Base-by-base conservation (phyloP, 2,329 filamentous ascomycete species). In the Dactylonectria estremocensis region DNA sequence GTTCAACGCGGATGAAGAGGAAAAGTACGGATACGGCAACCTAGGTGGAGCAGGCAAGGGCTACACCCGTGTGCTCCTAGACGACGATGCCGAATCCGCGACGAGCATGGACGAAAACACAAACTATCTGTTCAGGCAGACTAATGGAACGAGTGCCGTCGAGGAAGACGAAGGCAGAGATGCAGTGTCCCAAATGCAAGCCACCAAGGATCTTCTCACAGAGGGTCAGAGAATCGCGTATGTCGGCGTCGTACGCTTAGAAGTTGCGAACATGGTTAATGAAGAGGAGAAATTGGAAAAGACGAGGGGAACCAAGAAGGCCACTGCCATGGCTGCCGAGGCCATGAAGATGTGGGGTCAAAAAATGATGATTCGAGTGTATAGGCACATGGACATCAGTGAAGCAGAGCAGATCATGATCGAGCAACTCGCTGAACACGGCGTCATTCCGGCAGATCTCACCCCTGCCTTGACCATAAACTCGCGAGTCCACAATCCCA, bases 101-200 rank as follows among this genome's bases (percentile, higher is more conserved):
- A 99, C 95, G 3, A 98, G 95, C 82, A 90, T 99, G 90, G 96
- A 99, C 78, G 96, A 99, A 65, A 95, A 98, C 76, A 99, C 96
- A 0, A 91, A 95, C 63, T 99, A 99, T 79, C 87, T 99, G 3
- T 99, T 99, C 85, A 95, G 94, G 72, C 91, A 94, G 67, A 82
- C 86, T 14, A 86, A 86, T 61, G 87, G 84, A 50, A 92, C 87
- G 3, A 87, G 83, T 75, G 88, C 87, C 66, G 85, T 85, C 22
- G 91, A 91, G 43, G 93, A 95, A 24, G 95, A 97, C 24, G 94
- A 96, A 61, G 91, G 93, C 66, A 89, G 95, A 60, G 96, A 98
- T 80, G 90, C 95, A 5, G 83, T 97, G 46, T 91, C 92, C 55
- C 96, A 99, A 80, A 92, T 99, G 87, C 93, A 98, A 80, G 93